A percentile compares a stretch with the other conserved stretches of the same genome.
These are phyloP conservation scores for Atalantia buxifolia DNA, from an alignment of 345 rosid genomes.

Conservation along the genomic window DNA sequence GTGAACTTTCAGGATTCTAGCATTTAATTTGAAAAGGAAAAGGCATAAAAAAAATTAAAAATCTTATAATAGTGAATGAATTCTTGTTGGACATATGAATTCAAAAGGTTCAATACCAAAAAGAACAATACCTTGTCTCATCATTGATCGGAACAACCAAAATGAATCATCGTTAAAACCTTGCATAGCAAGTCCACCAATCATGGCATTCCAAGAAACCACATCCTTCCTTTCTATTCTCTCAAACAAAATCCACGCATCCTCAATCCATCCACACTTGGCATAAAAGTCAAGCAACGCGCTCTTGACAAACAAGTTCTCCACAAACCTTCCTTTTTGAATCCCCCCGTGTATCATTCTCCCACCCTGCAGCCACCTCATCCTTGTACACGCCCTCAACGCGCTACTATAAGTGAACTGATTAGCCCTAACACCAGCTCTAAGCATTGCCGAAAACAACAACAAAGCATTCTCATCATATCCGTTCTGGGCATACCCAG, in stretches of 20 bases:
- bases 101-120: constrained; percentile 3
- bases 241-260: constrained; percentile 45
- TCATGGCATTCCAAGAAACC: constrained; percentile 68
- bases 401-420: constrained; percentile 50
- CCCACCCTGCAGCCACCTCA: constrained; percentile 40
- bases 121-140: constrained; percentile 47
- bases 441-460: constrained; percentile 42
- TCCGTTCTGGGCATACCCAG: constrained; percentile 39
- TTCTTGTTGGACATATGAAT: background rate
- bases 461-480: constrained; percentile 29
- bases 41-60: background rate
- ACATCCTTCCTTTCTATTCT: constrained; percentile 38
- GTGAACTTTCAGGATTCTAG: background rate
- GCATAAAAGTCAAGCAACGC: constrained; percentile 64
- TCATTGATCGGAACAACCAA: constrained; percentile 46
- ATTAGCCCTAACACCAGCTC: constrained; percentile 44
- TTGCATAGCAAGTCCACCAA: constrained; percentile 46
- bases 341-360: constrained; percentile 61
- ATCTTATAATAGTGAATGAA: background rate
- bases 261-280: constrained; percentile 49
- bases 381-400: constrained; percentile 43
- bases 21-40: background rate
- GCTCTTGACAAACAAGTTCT: constrained; percentile 45
- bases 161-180: constrained; percentile 40
- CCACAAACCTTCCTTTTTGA: constrained; percentile 44